Percentiles rank a stretch among this genome's conserved stretches.
Conservation (phyloP, 1,284 basidiomycete genomes). For the Ustanciosporium gigantosporum region DNA sequence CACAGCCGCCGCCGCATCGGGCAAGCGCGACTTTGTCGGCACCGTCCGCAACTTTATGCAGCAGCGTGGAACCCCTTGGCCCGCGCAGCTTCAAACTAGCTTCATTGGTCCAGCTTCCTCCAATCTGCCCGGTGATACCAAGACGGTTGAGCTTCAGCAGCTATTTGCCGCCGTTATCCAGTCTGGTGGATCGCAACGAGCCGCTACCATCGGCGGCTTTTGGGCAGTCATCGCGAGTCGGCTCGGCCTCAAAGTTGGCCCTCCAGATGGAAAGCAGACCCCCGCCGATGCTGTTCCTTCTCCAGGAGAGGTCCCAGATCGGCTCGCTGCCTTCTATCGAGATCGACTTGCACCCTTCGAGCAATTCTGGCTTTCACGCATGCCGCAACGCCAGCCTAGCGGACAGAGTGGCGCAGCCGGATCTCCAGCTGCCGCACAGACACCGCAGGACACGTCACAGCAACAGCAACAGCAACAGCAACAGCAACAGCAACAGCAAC, state of each 20-base stretch:
- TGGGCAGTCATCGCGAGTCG: slow-evolving; percentile 53
- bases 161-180: slow-evolving; percentile 50
- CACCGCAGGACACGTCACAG: slow-evolving; percentile 8
- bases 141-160: slow-evolving; percentile 46
- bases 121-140: slow-evolving; percentile 40
- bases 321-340: slow-evolving; percentile 47
- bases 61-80: slow-evolving; percentile 45
- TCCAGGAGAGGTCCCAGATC: slow-evolving; percentile 49
- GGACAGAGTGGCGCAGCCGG: slow-evolving; percentile 21
- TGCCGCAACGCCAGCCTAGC: slow-evolving; percentile 33
- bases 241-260: slow-evolving; percentile 47
- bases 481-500: slow-evolving; percentile 3
- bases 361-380: slow-evolving; percentile 52
- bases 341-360: slow-evolving; percentile 51
- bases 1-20: slow-evolving; percentile 2
- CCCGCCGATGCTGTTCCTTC: slow-evolving; percentile 37
- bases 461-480: slow-evolving; percentile 13
- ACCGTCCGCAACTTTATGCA: slow-evolving; percentile 51
- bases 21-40: slow-evolving; percentile 46
- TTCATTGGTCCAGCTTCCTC: slow-evolving; percentile 49
- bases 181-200: slow-evolving; percentile 45
- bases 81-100: slow-evolving; percentile 31
- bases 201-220: slow-evolving; percentile 39
- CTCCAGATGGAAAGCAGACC: slow-evolving; percentile 26
- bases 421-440: slow-evolving; percentile 13